Base-by-base conservation (phyloP, 2,329 filamentous ascomycete genomes). In the Aspergillus pseudoviridinutans region DNA sequence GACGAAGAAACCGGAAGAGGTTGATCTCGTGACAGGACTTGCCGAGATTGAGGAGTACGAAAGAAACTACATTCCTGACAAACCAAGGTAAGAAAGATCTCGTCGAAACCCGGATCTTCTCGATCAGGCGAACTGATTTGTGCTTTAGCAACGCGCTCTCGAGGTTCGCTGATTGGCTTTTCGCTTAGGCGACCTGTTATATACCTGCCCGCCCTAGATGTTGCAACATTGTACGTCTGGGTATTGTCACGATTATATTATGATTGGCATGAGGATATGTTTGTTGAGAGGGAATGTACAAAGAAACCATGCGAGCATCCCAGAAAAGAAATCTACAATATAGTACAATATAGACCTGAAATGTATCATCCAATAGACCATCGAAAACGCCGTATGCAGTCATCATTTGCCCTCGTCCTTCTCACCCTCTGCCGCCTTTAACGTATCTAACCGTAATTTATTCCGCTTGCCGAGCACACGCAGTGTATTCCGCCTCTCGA, bases 31-130 rank as follows among this genome's bases (percentile, higher is more conserved):
- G 12, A 81, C 82, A 53, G 86, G 87, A 60, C 67, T 89, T 17
- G 84, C 83, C 1, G 85, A 85, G 61, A 84, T 91, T 60, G 87
- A 88, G 50, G 85, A 87, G 59, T 90, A 91, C 64, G 83, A 85
- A 54, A 77, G 78, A 41, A 85, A 82, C 49, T 90, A 81, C 66
- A 76, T 87, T 10, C 78, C 81, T 1, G 70, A 59, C 25, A 79
- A 80, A 1, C 78, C 86, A 20, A 82, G 75, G 84, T 84, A 71
- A 68, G 80, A 68, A 53, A 6, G 20, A 41, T 14, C 25, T 38
- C 2, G 2, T 51, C 54, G 28, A 22, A 47, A 9, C 7, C 6
- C 10, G 8, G 20, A 22, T n/a, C 1, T 25, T 38, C 22, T 2
- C 51, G 20, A 20, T 14, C 49, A 20, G 20, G 51, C 60, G 61